phyloP scores from a whole-genome alignment of 2,329 filamentous ascomycete species.

The Penicillium digitatum region DNA sequence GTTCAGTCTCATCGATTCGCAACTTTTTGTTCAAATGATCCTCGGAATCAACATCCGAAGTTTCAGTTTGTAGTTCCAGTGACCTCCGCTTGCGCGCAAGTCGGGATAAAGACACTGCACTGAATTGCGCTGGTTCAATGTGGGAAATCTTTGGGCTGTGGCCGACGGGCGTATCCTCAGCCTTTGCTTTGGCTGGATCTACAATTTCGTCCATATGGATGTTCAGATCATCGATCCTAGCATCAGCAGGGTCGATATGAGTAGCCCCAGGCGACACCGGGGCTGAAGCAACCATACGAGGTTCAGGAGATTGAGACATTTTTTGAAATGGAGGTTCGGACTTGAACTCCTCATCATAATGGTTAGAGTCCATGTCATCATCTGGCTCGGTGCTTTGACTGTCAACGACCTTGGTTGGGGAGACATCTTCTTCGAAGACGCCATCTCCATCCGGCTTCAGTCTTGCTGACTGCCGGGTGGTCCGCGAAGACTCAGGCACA shows the following conservation, averaged over 20 bases:
- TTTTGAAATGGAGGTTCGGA: constrained; percentile 14
- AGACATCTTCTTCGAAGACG: constrained; percentile 17
- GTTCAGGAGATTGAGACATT: constrained; percentile 13
- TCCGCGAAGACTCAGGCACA: constrained; percentile 32
- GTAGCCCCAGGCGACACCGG: constrained; percentile 9
- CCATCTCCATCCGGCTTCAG: constrained; percentile 25
- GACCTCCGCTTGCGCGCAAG: constrained; percentile 28
- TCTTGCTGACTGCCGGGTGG: constrained; percentile 36
- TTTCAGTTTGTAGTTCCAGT: constrained; percentile 20
- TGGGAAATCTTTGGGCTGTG: neutral
- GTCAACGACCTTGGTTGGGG: constrained; percentile 10
- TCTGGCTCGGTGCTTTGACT: constrained; percentile 9
- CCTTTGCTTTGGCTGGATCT: neutral
- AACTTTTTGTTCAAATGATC: constrained; percentile 27
- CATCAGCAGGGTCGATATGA: constrained; percentile 5
- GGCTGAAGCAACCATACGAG: constrained; percentile 12
- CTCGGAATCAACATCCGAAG: constrained; percentile 11
- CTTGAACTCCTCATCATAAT: constrained; percentile 11
- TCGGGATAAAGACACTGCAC: constrained; percentile 10
- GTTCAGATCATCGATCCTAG: neutral
- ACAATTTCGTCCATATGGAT: neutral
- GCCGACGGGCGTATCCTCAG: neutral
- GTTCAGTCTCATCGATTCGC: constrained; percentile 31
- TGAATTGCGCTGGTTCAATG: neutral
- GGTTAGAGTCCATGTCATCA: constrained; percentile 9